These are phyloP conservation scores for Coix lacrymajobi DNA, from an alignment of 176 grass and related monocot species.

Conservation along the genomic window DNA sequence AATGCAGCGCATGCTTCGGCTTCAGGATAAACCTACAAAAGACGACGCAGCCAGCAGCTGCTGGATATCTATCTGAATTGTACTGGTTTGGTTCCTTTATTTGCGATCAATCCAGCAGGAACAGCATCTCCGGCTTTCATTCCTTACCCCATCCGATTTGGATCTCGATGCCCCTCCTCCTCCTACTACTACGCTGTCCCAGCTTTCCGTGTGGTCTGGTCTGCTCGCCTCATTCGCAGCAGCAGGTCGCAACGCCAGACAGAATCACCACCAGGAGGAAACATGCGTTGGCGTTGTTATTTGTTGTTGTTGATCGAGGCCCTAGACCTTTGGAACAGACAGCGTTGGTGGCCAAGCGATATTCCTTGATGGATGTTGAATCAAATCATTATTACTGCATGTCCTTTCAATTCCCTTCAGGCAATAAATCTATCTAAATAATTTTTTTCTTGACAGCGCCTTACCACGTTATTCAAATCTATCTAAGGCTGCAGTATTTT, in stretches of 20 bases:
- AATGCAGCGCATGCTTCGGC: background rate
- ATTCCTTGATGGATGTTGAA: background rate
- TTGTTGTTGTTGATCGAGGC: background rate
- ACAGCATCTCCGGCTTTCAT: background rate
- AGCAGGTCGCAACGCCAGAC: background rate
- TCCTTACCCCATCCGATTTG: background rate
- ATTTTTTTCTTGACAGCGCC: too few species aligned
- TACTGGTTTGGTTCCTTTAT: slow-evolving; percentile 27
- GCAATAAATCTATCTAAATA: background rate
- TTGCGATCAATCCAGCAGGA: slow-evolving; percentile 4
- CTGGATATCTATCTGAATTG: slow-evolving; percentile 23
- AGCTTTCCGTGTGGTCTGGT: background rate
- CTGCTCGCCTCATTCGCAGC: background rate
- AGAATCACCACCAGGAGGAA: background rate
- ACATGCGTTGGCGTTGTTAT: too few species aligned
- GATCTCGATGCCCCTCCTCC: slow-evolving; percentile 35
- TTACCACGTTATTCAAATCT: background rate
- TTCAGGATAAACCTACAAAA: background rate
- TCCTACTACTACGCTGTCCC: slow-evolving; percentile 30
- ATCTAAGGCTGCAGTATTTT: too few species aligned
- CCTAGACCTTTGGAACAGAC: background rate
- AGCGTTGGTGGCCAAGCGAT: slow-evolving; percentile 3
- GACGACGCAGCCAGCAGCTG: background rate
- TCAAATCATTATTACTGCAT: background rate
- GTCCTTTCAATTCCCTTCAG: background rate